These are phyloP conservation scores for Laburnicola sp. DNA, from an alignment of 2,329 filamentous ascomycete genomes.

Conservation along the genomic window DNA sequence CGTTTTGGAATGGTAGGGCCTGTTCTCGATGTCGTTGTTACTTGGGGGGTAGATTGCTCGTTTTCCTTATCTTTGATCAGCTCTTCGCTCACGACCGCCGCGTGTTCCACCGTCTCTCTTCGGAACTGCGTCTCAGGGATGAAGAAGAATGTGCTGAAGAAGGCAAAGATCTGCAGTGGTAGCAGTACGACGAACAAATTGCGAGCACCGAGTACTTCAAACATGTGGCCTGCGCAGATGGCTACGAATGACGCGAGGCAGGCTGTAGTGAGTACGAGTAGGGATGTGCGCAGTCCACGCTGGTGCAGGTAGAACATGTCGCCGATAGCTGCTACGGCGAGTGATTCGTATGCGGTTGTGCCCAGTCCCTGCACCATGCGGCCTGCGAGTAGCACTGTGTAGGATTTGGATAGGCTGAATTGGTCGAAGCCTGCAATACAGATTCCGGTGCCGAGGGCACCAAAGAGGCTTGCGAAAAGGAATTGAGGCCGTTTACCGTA, in stretches of 20 bases:
- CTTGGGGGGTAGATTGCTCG: not conserved
- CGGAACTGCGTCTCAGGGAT: slow-evolving; percentile 35
- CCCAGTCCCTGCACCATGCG: slow-evolving; percentile 40
- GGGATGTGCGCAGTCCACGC: slow-evolving; percentile 33
- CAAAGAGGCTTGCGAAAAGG: slow-evolving; percentile 36
- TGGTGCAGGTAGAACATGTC: slow-evolving; percentile 43
- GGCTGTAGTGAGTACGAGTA: slow-evolving; percentile 37
- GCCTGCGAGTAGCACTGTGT: slow-evolving; percentile 39
- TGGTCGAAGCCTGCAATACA: slow-evolving; percentile 36
- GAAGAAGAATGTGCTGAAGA: slow-evolving; percentile 29
- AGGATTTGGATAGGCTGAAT: slow-evolving; percentile 21
- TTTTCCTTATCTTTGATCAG: slow-evolving; percentile 10
- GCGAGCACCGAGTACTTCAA: slow-evolving; percentile 31
- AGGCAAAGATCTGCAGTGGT: slow-evolving; percentile 32
- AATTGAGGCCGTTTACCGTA: slow-evolving; percentile 43
- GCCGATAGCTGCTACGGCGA: slow-evolving; percentile 38
- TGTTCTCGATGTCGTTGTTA: not conserved
- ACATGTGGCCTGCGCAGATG: slow-evolving; percentile 33
- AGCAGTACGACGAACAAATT: slow-evolving; percentile 36
- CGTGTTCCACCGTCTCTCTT: not conserved
- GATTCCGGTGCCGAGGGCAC: slow-evolving; percentile 37
- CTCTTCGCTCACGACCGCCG: not conserved
- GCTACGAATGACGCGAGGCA: slow-evolving; percentile 36
- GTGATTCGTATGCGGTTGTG: slow-evolving; percentile 39
- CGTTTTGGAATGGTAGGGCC: slow-evolving; percentile 6